Evolutionary conservation across 352 stramenopile species (phyloP), one percentile per base, ranked within the genome.

Genomic region (Aphanomyces invadans): DNA sequence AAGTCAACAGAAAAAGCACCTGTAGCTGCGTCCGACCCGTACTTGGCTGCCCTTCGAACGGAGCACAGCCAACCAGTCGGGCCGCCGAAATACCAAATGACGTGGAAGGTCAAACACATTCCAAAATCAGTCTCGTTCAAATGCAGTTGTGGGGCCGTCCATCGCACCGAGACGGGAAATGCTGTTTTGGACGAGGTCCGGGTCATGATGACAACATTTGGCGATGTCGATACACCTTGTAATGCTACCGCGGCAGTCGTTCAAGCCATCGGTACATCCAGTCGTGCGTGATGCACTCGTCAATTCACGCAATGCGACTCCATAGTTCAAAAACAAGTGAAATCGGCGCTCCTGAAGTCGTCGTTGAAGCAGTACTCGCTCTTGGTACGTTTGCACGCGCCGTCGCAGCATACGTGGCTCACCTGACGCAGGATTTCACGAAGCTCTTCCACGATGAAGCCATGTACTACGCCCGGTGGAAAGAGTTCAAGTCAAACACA

Each of bases 131-230:
- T 52, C 1, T 5, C 49, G 45, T 54, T 79, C 12, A 53, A 72
- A 10, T 92, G 85, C 62, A 74, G 68, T 0, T 94, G 85, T 56
- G 80, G 81, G 1, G 61, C 72, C 26, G 81, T 74, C 28, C 85
- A 92, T 69, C 69, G 76, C 32, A 83, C 74, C 44, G 74, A 76
- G 46, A 74, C 71, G 52, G 73, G 76, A 19, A 55, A 80, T 54
- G 31, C 51, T 4, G 68, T 90, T 19, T 46, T 87, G 54, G 72
- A 76, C 39, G 89, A 82, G 4, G 84, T 94, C 55, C 80, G 77
- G 26, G 74, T 80, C 9, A 93, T 93, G 81, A 90, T 94, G 79
- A 88, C 76, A 62, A 92, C 83, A 15, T 94, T 92, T 69, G 85
- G 85, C 3, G 85, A 94, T 56, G 71, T 59, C 19, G 75, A 74